Conservation (phyloP, 2,329 filamentous ascomycete genomes). For the Diaporthe sp. region DNA sequence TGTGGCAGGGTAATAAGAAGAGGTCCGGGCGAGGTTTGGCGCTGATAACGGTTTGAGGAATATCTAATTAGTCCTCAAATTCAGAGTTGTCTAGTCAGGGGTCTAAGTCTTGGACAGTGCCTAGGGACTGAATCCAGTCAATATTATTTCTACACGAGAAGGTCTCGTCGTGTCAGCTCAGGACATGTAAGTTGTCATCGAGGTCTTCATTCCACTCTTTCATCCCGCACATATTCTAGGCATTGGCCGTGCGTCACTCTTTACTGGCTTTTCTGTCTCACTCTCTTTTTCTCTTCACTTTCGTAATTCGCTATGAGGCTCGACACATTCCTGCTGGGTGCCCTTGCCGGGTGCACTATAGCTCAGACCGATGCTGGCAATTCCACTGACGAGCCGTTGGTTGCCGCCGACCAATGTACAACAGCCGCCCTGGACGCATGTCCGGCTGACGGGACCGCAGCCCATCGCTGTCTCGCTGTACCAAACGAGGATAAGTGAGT, state of each 20-base stretch:
- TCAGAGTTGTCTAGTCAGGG: not conserved
- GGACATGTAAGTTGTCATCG: not conserved
- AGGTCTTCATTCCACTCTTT: not conserved
- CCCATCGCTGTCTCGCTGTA: slow-evolving; percentile 5
- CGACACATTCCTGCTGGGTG: not conserved
- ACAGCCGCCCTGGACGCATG: slow-evolving; percentile 5
- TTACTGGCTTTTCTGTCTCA: not conserved
- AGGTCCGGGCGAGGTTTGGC: not conserved
- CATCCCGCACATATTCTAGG: not conserved
- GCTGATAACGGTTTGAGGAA: not conserved
- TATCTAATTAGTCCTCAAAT: not conserved
- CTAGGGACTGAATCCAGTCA: not conserved
- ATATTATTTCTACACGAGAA: slow-evolving; percentile 5
- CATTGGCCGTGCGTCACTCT: slow-evolving; percentile 5
- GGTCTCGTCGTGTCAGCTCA: not conserved
- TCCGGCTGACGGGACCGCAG: slow-evolving; percentile 6
- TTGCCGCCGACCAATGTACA: not conserved
- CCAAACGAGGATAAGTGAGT: slow-evolving; percentile 15
- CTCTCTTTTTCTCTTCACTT: not conserved
- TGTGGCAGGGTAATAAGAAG: slow-evolving; percentile 1
- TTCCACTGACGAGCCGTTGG: not conserved
- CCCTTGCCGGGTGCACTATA: not conserved
- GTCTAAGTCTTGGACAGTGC: not conserved
- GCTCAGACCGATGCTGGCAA: not conserved
- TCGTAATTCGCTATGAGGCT: slow-evolving; percentile 2